A percentile compares a stretch with the other conserved stretches of the same genome.
Conservation (phyloP, 352 stramenopile genomes). For the Phytophthora fragariaefolia region DNA sequence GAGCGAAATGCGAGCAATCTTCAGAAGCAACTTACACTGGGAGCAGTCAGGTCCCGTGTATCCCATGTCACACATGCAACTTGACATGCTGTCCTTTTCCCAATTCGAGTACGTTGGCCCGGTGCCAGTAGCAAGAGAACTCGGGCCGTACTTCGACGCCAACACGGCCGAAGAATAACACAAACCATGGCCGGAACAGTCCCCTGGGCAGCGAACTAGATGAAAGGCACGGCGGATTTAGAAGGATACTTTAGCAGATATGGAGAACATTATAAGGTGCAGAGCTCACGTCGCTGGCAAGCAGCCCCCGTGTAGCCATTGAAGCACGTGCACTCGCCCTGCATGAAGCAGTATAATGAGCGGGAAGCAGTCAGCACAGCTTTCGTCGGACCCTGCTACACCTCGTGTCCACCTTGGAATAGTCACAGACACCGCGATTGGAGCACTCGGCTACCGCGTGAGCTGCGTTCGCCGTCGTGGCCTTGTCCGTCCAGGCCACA, state of each 20-base stretch:
- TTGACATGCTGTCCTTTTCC: conserved; percentile 81
- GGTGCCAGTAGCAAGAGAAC: conserved; percentile 48
- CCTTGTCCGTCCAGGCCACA: conserved; percentile 84
- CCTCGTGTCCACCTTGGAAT: conserved; percentile 51
- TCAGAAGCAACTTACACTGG: conserved; percentile 46
- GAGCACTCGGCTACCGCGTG: conserved; percentile 69
- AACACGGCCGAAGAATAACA: conserved; percentile 67
- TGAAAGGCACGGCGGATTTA: neutral
- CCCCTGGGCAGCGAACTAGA: conserved; percentile 60
- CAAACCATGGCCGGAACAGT: conserved; percentile 68
- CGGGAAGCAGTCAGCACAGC: neutral
- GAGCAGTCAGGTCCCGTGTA: conserved; percentile 88
- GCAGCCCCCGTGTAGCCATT: conserved; percentile 61
- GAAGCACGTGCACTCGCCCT: conserved; percentile 70
- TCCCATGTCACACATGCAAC: conserved; percentile 85
- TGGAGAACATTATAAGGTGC: neutral
- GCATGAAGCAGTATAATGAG: neutral
- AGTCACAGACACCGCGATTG: conserved; percentile 70
- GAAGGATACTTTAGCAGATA: neutral
- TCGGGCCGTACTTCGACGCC: conserved; percentile 55
- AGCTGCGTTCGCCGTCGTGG: conserved; percentile 55
- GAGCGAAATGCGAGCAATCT: neutral
- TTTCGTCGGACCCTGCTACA: neutral
- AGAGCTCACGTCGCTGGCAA: conserved; percentile 59
- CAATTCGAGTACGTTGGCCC: conserved; percentile 83